Conservation (phyloP, 1,284 basidiomycete genomes). For the Volvariella volvacea region DNA sequence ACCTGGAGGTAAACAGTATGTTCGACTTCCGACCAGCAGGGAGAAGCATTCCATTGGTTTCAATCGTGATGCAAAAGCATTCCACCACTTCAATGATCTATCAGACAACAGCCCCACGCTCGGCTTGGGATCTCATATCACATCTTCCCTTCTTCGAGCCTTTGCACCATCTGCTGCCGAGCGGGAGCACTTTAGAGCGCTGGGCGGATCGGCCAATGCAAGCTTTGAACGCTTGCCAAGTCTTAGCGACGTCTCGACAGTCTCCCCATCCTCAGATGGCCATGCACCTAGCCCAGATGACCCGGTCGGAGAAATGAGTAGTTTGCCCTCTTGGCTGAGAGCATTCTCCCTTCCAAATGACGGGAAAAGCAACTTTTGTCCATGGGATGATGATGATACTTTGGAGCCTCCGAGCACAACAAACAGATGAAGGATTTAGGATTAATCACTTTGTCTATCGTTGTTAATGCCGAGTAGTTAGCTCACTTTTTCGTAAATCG, state of each 20-base stretch:
- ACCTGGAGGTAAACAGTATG: too few relatives aligned
- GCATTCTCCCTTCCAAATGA: constrained; percentile 36
- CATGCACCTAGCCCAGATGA: constrained; percentile 23
- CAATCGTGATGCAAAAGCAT: too few relatives aligned
- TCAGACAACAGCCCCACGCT: too few relatives aligned
- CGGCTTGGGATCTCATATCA: too few relatives aligned
- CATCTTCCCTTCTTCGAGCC: constrained; percentile 54
- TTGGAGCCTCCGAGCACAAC: too few relatives aligned
- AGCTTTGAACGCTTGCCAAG: constrained; percentile 71
- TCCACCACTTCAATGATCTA: too few relatives aligned
- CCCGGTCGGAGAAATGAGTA: constrained; percentile 26
- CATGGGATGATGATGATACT: constrained; percentile 59
- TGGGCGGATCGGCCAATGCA: constrained; percentile 60
- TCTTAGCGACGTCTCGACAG: constrained; percentile 61
- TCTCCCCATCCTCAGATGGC: constrained; percentile 43
- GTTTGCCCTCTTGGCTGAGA: constrained; percentile 49
- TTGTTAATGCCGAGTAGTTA: too few relatives aligned
- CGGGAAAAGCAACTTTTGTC: constrained; percentile 56
- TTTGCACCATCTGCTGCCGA: constrained; percentile 80
- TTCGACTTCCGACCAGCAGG: too few relatives aligned
- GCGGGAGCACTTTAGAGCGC: constrained; percentile 66
- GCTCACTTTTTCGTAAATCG: too few relatives aligned
- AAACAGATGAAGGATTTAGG: too few relatives aligned
- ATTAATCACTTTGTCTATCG: too few relatives aligned
- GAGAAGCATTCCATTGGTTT: too few relatives aligned